Evolutionary conservation across 768 basidiomycete genomes (phyloP).

Genomic region (Suillus hirtellus): DNA sequence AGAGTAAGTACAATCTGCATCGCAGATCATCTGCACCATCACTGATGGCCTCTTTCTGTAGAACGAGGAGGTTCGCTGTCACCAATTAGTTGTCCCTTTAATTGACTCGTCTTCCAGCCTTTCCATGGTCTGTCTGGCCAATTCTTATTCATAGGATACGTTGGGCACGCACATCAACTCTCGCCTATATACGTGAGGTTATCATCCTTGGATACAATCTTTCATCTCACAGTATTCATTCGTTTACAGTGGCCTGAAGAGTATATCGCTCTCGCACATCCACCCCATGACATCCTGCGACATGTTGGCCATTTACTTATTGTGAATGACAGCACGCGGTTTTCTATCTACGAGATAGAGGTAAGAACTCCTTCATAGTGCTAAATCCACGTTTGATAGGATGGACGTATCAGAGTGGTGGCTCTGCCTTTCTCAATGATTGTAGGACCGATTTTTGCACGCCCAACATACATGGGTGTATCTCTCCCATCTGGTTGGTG

Average conservation of each 20-base stretch:
- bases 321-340: not conserved
- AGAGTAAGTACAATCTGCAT: not conserved
- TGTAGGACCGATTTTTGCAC: not conserved
- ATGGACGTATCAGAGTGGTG: not conserved
- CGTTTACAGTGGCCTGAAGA: not conserved
- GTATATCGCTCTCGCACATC: not conserved
- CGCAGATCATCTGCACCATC: not conserved
- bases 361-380: not conserved
- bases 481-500: not conserved
- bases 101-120: not conserved
- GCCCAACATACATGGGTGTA: not conserved
- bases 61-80: not conserved
- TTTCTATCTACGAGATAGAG: not conserved
- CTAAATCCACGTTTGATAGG: not conserved
- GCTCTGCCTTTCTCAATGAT: not conserved
- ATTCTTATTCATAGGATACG: not conserved
- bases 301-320: not conserved
- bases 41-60: not conserved
- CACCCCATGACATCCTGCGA: not conserved
- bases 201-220: not conserved
- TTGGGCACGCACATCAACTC: not conserved
- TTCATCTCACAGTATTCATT: not conserved
- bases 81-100: not conserved
- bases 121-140: not conserved
- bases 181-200: not conserved